These are phyloP conservation scores for Silene coronaria DNA, from an alignment of 179 eudicot species.

Conservation along the genomic window DNA sequence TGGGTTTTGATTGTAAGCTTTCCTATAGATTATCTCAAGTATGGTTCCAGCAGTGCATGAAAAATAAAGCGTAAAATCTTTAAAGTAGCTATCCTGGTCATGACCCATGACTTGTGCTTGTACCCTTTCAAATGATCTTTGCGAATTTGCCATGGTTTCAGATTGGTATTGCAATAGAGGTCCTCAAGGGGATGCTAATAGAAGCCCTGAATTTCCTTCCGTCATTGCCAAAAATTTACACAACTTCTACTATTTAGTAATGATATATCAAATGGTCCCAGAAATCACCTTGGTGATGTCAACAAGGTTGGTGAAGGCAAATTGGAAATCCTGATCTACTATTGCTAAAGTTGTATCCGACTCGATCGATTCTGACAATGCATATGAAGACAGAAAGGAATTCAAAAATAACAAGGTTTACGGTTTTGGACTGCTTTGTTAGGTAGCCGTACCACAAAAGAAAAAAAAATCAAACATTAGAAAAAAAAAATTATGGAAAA, in stretches of 20 bases:
- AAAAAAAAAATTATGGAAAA: background rate
- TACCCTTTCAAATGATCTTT: background rate
- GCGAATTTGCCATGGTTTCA: too few relatives aligned
- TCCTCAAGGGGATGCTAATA: too few relatives aligned
- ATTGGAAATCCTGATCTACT: too few relatives aligned
- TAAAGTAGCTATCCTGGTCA: too few relatives aligned
- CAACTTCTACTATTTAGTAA: too few relatives aligned
- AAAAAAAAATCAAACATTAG: background rate
- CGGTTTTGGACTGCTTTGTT: background rate
- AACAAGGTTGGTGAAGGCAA: too few relatives aligned
- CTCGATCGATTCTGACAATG: background rate
- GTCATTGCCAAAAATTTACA: too few relatives aligned
- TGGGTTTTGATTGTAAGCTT: too few relatives aligned
- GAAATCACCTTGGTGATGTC: too few relatives aligned
- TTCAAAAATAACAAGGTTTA: background rate
- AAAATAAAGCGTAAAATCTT: too few relatives aligned
- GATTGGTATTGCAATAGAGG: background rate
- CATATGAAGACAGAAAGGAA: constrained; percentile 2
- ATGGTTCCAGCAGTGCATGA: background rate
- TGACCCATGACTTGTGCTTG: background rate
- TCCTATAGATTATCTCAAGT: background rate
- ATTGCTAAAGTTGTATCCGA: background rate
- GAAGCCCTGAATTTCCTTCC: too few relatives aligned
- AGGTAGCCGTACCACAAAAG: background rate
- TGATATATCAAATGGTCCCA: background rate